Evolutionary conservation across 306 rosid species (phyloP).

Genomic region (Arachis stenosperma): DNA sequence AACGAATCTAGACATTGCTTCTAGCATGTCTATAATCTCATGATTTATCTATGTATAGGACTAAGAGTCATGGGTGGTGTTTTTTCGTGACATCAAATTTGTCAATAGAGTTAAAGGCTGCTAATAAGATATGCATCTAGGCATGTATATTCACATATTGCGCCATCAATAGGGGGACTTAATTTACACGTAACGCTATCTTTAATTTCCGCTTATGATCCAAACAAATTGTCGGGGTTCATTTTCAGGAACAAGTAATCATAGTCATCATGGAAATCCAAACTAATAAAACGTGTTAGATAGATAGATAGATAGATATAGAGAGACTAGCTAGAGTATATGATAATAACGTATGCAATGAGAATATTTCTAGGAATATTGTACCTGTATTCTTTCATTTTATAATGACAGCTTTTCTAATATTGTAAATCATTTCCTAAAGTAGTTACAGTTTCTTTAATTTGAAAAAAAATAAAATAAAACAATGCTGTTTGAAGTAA

Average conservation of each 20-base stretch:
- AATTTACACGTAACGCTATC: constrained; percentile 35
- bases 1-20: constrained; percentile 30
- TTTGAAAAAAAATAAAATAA: not conserved
- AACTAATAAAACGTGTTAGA: constrained; percentile 8
- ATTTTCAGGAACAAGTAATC: constrained; percentile 40
- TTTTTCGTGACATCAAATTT: constrained; percentile 30
- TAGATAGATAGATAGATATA: too few relatives aligned
- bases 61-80: constrained; percentile 4
- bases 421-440: not conserved
- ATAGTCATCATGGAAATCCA: not conserved
- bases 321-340: not conserved
- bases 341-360: not conserved
- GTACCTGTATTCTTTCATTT: not conserved
- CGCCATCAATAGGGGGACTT: constrained; percentile 38
- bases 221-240: constrained; percentile 13
- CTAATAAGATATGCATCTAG: not conserved
- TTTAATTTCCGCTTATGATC: constrained; percentile 21
- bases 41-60: constrained; percentile 29
- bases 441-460: not conserved
- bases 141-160: constrained; percentile 29
- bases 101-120: constrained; percentile 22
- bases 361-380: not conserved
- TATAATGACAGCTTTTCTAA: not conserved
- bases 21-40: constrained; percentile 22
- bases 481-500: not conserved